phyloP scores from a whole-genome alignment of 2,329 filamentous ascomycete genomes.

The Ophiocordyceps robertsii region DNA sequence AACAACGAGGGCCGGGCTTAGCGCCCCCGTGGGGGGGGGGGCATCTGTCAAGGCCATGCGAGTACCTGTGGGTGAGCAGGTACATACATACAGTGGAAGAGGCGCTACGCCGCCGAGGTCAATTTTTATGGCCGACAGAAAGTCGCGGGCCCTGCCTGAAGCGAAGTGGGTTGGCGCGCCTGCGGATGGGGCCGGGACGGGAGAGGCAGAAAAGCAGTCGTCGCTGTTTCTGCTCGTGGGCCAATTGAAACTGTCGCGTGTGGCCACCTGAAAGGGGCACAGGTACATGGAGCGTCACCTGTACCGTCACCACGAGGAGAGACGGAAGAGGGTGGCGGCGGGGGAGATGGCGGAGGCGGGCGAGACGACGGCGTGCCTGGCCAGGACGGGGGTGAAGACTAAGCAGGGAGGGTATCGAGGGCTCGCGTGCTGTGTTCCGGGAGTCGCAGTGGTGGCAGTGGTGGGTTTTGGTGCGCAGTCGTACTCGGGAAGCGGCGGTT shows the following conservation, averaged over 20 bases:
- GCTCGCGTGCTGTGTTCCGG: no score
- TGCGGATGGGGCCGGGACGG: not conserved
- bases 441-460: not conserved
- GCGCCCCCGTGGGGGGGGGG: not conserved
- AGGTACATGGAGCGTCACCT: not conserved
- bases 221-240: no score
- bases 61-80: not conserved
- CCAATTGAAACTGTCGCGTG: not conserved
- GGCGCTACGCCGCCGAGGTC: not conserved
- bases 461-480: not conserved
- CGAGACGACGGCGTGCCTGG: not conserved
- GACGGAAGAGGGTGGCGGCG: not conserved
- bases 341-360: not conserved
- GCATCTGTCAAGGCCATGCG: not conserved
- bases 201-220: slow-evolving; percentile 2
- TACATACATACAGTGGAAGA: not conserved
- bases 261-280: not conserved
- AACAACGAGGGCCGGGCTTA: not conserved
- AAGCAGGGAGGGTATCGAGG: no score
- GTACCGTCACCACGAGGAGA: not conserved
- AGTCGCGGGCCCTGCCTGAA: no score
- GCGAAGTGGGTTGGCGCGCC: not conserved
- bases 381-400: not conserved
- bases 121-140: not conserved
- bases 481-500: no score